phyloP scores from a whole-genome alignment of 805 yeast species.

The Phaffomyces antillensis region DNA sequence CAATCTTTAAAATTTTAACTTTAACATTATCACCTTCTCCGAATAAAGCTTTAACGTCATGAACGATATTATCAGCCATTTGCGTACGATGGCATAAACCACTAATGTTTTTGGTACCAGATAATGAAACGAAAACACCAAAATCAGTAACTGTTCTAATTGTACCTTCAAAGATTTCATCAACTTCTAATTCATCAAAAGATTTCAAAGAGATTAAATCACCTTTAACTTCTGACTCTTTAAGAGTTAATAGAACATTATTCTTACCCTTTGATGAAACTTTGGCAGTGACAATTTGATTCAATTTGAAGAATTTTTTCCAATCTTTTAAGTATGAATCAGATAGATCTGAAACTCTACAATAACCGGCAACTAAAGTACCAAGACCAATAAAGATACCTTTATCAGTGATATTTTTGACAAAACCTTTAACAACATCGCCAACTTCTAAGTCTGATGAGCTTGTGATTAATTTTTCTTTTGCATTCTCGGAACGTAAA shows the following conservation, averaged over 20 bases:
- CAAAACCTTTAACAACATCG: constrained; percentile 72
- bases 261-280: constrained; percentile 54
- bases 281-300: constrained; percentile 72
- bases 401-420: constrained; percentile 63
- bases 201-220: constrained; percentile 48
- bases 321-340: constrained; percentile 81
- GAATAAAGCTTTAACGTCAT: constrained; percentile 58
- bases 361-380: constrained; percentile 65
- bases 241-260: constrained; percentile 68
- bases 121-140: constrained; percentile 85
- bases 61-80: constrained; percentile 63
- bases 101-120: constrained; percentile 63
- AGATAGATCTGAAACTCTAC: constrained; percentile 72
- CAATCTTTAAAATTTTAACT: constrained; percentile 65
- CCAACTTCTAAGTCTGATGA: constrained; percentile 56
- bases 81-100: constrained; percentile 87
- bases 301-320: constrained; percentile 66
- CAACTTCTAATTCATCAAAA: constrained; percentile 62
- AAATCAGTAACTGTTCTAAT: constrained; percentile 74
- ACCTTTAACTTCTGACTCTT: constrained; percentile 74
- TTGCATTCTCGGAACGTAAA: constrained; percentile 46
- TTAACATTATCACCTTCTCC: constrained; percentile 88
- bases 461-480: constrained; percentile 42
- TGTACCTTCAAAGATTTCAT: constrained; percentile 69
- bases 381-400: constrained; percentile 79